Percentiles rank a stretch among this genome's conserved stretches.
Conservation (phyloP, 2,329 filamentous ascomycete species). For the Beauveria sp. region DNA sequence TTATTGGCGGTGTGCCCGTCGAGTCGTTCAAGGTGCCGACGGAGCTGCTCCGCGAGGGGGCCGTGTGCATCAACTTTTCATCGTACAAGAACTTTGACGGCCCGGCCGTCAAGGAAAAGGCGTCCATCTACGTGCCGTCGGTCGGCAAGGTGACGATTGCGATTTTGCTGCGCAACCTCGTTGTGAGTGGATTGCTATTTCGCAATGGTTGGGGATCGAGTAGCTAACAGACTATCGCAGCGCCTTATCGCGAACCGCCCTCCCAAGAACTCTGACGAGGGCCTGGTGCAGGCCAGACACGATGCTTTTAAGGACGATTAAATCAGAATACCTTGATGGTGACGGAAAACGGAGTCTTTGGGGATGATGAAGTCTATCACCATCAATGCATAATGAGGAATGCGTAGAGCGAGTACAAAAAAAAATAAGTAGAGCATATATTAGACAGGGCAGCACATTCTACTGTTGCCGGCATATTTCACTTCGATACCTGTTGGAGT, state of each 20-base stretch:
- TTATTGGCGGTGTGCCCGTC: constrained; percentile 86
- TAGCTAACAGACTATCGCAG: constrained; percentile 21
- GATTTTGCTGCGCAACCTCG: constrained; percentile 77
- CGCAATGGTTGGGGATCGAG: neutral
- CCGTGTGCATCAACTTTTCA: constrained; percentile 98
- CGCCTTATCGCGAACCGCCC: constrained; percentile 45
- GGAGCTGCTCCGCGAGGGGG: constrained; percentile 75
- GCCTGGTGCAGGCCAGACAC: constrained; percentile 29
- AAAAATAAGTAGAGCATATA: neutral
- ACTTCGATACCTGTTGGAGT: constrained; percentile 1
- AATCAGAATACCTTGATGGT: neutral
- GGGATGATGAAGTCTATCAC: constrained; percentile 24
- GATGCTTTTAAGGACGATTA: constrained; percentile 35
- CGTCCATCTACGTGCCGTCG: constrained; percentile 91
- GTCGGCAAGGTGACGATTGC: constrained; percentile 98
- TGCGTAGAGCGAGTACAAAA: neutral
- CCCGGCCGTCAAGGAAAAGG: constrained; percentile 85
- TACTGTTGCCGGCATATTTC: neutral
- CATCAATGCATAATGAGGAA: neutral
- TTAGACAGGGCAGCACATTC: neutral
- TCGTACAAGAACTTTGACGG: constrained; percentile 88
- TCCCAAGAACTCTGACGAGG: constrained; percentile 29
- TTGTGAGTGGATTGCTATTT: constrained; percentile 50
- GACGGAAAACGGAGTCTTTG: constrained; percentile 23
- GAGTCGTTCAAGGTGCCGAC: constrained; percentile 87